phyloP scores from a whole-genome alignment of 73 alveolate genomes.

The Uronychia setigera region DNA sequence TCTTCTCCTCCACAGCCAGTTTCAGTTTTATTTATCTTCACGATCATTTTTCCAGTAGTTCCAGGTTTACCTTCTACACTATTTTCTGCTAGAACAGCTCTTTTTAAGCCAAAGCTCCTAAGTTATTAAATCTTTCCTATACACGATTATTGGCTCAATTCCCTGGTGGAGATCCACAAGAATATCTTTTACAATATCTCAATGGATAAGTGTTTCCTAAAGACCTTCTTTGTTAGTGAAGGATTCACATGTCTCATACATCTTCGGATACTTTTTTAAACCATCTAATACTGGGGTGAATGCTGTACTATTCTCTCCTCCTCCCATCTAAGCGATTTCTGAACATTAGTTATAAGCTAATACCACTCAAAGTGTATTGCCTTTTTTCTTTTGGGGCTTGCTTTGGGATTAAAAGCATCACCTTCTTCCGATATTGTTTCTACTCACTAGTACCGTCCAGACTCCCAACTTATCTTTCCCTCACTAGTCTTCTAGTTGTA shows the following conservation, averaged over 20 bases:
- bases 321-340: background rate
- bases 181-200: background rate
- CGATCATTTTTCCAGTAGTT: conserved; percentile 9
- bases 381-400: background rate
- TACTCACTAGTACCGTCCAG: background rate
- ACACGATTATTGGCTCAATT: background rate
- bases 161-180: background rate
- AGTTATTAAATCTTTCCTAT: background rate
- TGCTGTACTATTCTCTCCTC: background rate
- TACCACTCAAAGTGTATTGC: conserved; percentile 1
- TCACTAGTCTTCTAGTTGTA: background rate
- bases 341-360: background rate
- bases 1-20: too few relatives aligned
- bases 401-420: conserved; percentile 1
- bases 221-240: background rate
- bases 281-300: conserved; percentile 2
- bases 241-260: background rate
- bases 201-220: background rate
- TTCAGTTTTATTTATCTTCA: background rate
- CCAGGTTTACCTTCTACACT: conserved; percentile 4
- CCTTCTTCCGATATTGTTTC: background rate
- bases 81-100: conserved; percentile 2
- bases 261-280: background rate
- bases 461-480: background rate
- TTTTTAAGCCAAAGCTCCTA: background rate